Percentiles rank a stretch among this genome's conserved stretches.
Evolutionary conservation across 1,284 basidiomycete genomes (phyloP).

Genomic region (Sporisorium exsertum): DNA sequence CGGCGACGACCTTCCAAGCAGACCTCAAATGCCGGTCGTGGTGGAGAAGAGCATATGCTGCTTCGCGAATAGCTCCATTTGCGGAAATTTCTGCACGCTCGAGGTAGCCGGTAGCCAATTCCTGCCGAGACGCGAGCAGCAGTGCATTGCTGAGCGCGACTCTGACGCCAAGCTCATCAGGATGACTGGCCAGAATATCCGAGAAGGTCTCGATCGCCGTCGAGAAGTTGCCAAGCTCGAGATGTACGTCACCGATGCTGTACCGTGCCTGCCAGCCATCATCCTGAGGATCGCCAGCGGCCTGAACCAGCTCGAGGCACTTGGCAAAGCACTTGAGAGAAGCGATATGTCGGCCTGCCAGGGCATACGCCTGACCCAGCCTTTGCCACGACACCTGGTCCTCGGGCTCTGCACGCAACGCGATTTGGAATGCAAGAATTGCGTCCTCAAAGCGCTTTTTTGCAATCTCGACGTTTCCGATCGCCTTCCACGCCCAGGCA

Average conservation of each 20-base stretch:
- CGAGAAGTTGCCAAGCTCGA: conserved; percentile 80
- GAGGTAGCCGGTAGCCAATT: conserved; percentile 79
- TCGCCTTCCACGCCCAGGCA: conserved; percentile 98
- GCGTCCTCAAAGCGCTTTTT: conserved; percentile 81
- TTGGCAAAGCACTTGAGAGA: conserved; percentile 86
- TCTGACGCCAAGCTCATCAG: conserved; percentile 77
- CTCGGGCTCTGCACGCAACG: conserved; percentile 81
- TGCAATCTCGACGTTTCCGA: conserved; percentile 88
- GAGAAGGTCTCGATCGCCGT: conserved; percentile 80
- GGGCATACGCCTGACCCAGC: conserved; percentile 90
- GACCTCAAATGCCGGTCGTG: conserved; percentile 69
- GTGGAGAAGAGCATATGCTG: conserved; percentile 74
- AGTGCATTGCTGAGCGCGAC: conserved; percentile 81
- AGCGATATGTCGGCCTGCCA: conserved; percentile 86
- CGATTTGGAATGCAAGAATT: conserved; percentile 87
- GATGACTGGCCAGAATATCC: conserved; percentile 74
- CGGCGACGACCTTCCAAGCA: conserved; percentile 87
- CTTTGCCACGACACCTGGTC: conserved; percentile 87
- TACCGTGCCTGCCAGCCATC: conserved; percentile 85
- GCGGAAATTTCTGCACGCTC: conserved; percentile 82
- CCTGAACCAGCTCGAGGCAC: conserved; percentile 73
- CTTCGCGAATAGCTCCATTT: conserved; percentile 74
- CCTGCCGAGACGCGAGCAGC: conserved; percentile 78
- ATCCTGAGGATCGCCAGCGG: conserved; percentile 9
- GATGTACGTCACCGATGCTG: conserved; percentile 86